These are phyloP conservation scores for Saccharomycopsis fermentans DNA, from an alignment of 805 yeast species.

Conservation along the genomic window DNA sequence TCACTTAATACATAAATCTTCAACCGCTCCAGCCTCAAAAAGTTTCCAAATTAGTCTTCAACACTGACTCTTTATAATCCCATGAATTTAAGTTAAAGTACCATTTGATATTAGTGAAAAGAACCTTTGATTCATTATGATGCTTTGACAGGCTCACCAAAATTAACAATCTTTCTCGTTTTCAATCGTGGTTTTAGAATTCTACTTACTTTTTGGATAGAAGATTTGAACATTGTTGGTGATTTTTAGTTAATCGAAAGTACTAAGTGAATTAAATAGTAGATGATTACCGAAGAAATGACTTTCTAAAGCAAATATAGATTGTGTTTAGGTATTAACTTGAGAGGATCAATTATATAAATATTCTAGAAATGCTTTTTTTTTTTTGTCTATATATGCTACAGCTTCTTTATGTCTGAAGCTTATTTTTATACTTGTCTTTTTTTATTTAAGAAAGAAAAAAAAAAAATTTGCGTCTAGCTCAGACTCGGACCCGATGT, in stretches of 20 bases:
- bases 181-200: neutral
- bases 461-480: conserved; percentile 1
- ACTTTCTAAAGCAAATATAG: neutral
- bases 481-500: conserved; percentile 1
- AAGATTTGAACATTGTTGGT: neutral
- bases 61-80: no score
- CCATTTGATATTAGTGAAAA: no score
- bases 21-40: no score
- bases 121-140: no score
- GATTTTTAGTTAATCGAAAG: neutral
- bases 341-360: neutral
- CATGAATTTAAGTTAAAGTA: no score
- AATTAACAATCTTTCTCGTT: no score
- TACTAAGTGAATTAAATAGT: neutral
- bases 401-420: conserved; percentile 1
- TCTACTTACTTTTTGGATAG: neutral
- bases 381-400: neutral
- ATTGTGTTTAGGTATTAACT: neutral
- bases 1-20: no score
- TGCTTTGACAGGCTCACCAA: no score
- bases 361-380: neutral
- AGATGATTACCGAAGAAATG: neutral
- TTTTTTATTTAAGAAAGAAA: neutral
- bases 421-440: conserved; percentile 1
- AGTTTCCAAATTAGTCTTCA: no score